phyloP scores from a whole-genome alignment of 2,329 filamentous ascomycete genomes.

The Monosporascus sp. region DNA sequence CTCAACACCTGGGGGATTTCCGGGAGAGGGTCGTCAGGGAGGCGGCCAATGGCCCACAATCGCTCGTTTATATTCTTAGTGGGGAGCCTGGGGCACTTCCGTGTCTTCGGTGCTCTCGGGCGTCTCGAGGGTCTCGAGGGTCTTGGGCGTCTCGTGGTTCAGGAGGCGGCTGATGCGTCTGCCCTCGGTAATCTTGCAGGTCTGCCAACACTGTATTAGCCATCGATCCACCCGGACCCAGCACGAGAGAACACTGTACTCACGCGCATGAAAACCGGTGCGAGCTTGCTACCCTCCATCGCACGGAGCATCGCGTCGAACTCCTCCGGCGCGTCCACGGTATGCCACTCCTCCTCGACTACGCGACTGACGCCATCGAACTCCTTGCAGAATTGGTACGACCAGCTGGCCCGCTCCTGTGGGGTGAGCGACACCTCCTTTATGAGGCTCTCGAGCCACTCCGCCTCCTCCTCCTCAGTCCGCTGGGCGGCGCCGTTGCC shows the following conservation, averaged over 20 bases:
- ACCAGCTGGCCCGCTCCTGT: conserved; percentile 3
- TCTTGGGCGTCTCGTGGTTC: background rate
- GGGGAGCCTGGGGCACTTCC: background rate
- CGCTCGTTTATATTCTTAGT: too few relatives aligned
- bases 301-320: conserved; percentile 7
- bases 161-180: too few relatives aligned
- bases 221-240: background rate
- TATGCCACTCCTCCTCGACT: conserved; percentile 1
- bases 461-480: too few relatives aligned
- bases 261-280: conserved; percentile 6
- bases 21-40: too few relatives aligned
- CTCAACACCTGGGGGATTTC: too few relatives aligned
- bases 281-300: background rate
- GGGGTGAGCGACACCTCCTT: background rate
- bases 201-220: conserved; percentile 5
- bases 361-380: background rate
- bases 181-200: conserved; percentile 1
- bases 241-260: background rate
- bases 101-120: background rate
- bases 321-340: conserved; percentile 4
- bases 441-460: too few relatives aligned
- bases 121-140: too few relatives aligned
- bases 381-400: conserved; percentile 4
- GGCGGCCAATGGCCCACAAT: too few relatives aligned
- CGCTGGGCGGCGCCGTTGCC: too few relatives aligned